These are phyloP conservation scores for Margaritispora aquatica DNA, from an alignment of 495 filamentous ascomycete species.

Conservation along the genomic window DNA sequence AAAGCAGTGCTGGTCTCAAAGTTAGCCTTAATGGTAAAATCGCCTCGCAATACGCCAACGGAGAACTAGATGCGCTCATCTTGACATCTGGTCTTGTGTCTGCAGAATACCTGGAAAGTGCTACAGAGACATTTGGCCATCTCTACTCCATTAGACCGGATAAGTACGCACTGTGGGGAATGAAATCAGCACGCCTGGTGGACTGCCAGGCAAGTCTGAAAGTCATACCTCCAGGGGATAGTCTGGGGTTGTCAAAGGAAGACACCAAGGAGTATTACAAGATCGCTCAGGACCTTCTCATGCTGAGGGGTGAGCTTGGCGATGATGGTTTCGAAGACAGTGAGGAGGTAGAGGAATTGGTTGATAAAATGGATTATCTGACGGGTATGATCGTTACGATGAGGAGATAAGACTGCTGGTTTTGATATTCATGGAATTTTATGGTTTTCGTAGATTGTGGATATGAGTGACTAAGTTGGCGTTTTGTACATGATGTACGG, in stretches of 20 bases:
- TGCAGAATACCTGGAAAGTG: neutral
- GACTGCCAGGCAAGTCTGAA: neutral
- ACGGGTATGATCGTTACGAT: neutral
- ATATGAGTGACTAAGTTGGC: neutral
- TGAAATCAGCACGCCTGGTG: neutral
- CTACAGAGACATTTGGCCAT: neutral
- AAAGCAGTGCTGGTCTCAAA: neutral
- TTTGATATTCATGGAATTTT: too few relatives aligned
- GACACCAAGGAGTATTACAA: neutral
- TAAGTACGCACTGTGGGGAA: neutral
- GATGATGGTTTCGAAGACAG: neutral
- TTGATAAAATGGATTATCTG: neutral
- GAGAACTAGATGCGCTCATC: neutral
- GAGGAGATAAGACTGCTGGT: neutral
- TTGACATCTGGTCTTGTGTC: neutral
- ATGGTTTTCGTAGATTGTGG: neutral
- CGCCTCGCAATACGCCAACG: neutral
- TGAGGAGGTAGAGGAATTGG: neutral
- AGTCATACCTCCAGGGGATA: neutral
- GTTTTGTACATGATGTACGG: too few relatives aligned
- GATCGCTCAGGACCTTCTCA: neutral
- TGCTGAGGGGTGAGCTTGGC: neutral
- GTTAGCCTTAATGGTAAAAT: neutral
- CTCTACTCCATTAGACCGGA: neutral
- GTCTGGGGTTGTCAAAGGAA: neutral